Percentiles rank a stretch among this genome's conserved stretches.
Evolutionary conservation across 306 rosid genomes (phyloP).

Genomic region (Corylus heterophylla): DNA sequence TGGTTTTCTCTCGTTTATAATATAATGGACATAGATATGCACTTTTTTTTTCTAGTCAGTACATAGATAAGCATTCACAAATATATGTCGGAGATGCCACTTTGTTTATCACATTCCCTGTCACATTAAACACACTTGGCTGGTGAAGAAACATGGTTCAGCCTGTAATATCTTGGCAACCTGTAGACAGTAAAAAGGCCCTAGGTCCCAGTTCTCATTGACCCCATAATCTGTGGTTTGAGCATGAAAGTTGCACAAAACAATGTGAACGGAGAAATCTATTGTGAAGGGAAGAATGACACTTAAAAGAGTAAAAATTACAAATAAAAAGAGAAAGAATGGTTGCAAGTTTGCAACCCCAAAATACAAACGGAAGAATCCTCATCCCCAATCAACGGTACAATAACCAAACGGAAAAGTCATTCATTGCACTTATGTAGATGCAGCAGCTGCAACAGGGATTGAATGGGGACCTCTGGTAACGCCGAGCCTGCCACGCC

Average conservation of each 20-base stretch:
- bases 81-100: neutral
- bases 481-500: slow-evolving; percentile 54
- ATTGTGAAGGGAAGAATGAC: neutral
- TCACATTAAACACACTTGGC: neutral
- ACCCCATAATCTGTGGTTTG: neutral
- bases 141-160: neutral
- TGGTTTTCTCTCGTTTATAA: neutral
- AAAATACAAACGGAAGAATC: slow-evolving; percentile 33
- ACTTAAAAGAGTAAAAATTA: neutral
- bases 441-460: slow-evolving; percentile 51
- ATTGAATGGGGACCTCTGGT: slow-evolving; percentile 43
- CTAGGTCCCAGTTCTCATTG: neutral
- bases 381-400: slow-evolving; percentile 22
- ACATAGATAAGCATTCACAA: no score
- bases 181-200: neutral
- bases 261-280: neutral
- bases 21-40: neutral
- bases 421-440: slow-evolving; percentile 42
- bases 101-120: neutral
- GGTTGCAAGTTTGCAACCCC: slow-evolving; percentile 70
- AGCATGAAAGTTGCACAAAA: neutral
- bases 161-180: no score
- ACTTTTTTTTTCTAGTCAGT: no score
- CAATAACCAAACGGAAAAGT: slow-evolving; percentile 19
- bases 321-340: slow-evolving; percentile 15